Base-by-base conservation (phyloP, 768 basidiomycete species). In the Goffeauzyma gilvescens region DNA sequence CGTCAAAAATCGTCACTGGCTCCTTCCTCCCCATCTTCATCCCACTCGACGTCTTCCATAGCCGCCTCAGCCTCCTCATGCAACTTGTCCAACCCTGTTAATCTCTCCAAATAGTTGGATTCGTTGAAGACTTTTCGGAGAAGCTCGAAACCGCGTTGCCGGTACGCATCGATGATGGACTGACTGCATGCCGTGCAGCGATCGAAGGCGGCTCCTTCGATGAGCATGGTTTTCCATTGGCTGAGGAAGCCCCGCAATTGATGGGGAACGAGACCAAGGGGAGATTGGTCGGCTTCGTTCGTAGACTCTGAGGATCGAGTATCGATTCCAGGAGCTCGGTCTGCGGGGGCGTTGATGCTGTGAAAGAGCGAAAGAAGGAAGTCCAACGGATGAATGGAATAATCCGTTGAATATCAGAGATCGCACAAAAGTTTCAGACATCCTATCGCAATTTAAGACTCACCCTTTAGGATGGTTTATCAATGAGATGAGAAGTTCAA, bases 101-200 rank as follows among this genome's bases (percentile, higher is more conserved):
- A 54, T 44, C 65, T 59, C 60, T 82, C 80, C 23, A 89, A 65
- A 54, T 75, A 82, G 38, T 75, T 74, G 5, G 68, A 65, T 50
- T 93, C 84, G 50, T 86, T 83, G 61, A 85, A 89, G 4, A 80
- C 87, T 46, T 72, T 66, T 15, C 79, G 58, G 13, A 95, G 61
- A 76, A 89, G 78, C 13, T 68, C 69, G 52, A 85, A 85, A 0
- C 87, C 86, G 22, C 76, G 67, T n/a, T 65, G 66, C 51, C 79
- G 75, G 60, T 95, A 98, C 9, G 77, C 80, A n/a, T 72, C 65
- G 24, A 95, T 47, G 14, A n/a, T n/a, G n/a, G n/a, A n/a, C n/a
- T n/a, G 75, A 41, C 80, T 81, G 57, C 93, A 98, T 0, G 84
- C 93, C 1, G 87, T 90, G 60, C 90, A 98, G 42, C 71, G 68